These are phyloP conservation scores for Isabelozyma pseudorhagii DNA, from an alignment of 805 yeast species.

Conservation along the genomic window DNA sequence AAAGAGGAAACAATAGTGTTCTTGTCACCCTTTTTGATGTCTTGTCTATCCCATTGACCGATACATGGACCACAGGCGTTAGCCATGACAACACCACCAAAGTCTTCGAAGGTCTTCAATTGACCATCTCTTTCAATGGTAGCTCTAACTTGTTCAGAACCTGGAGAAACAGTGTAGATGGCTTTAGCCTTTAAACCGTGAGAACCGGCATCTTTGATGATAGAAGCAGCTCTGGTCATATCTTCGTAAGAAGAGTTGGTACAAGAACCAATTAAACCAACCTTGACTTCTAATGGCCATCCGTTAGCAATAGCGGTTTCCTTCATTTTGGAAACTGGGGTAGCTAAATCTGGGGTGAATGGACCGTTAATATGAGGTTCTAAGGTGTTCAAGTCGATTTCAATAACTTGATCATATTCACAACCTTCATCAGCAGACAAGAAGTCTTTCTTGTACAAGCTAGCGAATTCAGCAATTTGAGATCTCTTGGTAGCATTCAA, in stretches of 20 bases:
- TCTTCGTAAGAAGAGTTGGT: constrained; percentile 98
- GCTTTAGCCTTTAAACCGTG: constrained; percentile 92
- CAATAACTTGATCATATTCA: constrained; percentile 90
- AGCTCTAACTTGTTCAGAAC: constrained; percentile 98
- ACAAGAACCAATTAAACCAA: constrained; percentile 97
- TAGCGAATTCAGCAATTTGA: constrained; percentile 79
- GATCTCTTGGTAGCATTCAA: constrained; percentile 83
- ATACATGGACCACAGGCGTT: constrained; percentile 99
- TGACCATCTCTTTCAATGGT: constrained; percentile 96
- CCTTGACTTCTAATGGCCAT: constrained; percentile 93
- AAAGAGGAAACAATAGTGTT: constrained; percentile 96
- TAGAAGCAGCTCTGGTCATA: constrained; percentile 94
- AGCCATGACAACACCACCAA: constrained; percentile 92
- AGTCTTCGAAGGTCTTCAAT: constrained; percentile 80
- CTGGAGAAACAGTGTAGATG: constrained; percentile 93
- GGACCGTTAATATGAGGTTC: constrained; percentile 98
- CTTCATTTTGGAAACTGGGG: constrained; percentile 86
- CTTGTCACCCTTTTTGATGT: constrained; percentile 88
- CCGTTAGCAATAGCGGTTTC: constrained; percentile 78
- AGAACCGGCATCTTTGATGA: constrained; percentile 83
- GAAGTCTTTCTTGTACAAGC: constrained; percentile 57
- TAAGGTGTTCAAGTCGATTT: constrained; percentile 81
- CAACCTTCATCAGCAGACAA: constrained; percentile 89
- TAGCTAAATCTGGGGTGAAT: constrained; percentile 96
- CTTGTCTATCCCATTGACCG: constrained; percentile 98